Conservation (phyloP, 495 filamentous ascomycete genomes). For the Physcia stellaris region DNA sequence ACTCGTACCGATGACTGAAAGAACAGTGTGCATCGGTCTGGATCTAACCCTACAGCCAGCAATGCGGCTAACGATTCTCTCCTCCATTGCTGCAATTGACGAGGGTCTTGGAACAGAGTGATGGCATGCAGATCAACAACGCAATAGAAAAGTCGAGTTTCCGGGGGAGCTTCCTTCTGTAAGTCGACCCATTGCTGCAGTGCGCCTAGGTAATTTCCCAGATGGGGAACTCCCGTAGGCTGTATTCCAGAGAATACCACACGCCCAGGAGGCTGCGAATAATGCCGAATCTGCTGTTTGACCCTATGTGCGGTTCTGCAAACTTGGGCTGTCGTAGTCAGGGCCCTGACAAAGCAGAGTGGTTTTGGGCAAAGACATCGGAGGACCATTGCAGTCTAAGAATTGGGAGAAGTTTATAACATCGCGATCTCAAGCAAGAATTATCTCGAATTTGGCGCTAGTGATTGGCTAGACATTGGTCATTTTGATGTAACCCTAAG, state of each 20-base stretch:
- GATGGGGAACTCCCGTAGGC: conserved; percentile 86
- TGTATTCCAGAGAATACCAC: conserved; percentile 92
- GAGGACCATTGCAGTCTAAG: no score
- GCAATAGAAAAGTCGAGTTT: conserved; percentile 58
- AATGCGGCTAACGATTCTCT: conserved; percentile 64
- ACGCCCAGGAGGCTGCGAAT: no score
- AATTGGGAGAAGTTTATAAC: no score
- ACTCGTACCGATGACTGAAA: conserved; percentile 55
- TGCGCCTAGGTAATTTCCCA: conserved; percentile 95
- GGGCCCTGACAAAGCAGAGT: no score
- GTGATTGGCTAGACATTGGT: no score
- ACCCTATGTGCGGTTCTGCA: no score
- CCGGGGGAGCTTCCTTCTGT: conserved; percentile 43
- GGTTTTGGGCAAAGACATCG: no score
- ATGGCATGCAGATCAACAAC: conserved; percentile 91
- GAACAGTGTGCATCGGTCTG: conserved; percentile 63
- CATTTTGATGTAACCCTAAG: no score
- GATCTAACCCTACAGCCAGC: conserved; percentile 72
- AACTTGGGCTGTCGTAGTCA: no score
- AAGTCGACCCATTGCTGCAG: conserved; percentile 70
- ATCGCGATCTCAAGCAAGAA: no score
- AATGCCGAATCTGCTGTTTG: no score
- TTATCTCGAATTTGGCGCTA: no score
- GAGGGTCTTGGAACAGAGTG: conserved; percentile 53
- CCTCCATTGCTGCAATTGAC: conserved; percentile 45